Evolutionary conservation across 345 rosid species (phyloP), one percentile per base, ranked within the genome.

Genomic region (Noccaea bulbosa): DNA sequence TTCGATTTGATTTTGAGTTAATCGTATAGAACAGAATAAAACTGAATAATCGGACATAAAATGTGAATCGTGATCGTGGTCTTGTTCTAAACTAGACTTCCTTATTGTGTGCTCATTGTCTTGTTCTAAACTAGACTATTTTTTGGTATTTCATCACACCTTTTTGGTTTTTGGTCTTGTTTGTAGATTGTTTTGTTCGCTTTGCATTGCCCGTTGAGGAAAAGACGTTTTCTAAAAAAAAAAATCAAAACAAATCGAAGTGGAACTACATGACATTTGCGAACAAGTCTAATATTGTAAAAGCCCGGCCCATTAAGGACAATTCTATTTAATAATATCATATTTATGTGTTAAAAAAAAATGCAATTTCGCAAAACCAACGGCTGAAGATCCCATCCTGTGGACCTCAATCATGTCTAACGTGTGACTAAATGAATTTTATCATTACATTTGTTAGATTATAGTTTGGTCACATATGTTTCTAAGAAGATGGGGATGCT

Each of bases 351-450:
- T 22, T 38, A 8, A 47, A 56, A 56, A 16, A 56, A 56, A 16
- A 24, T 22, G 37, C 57, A 17, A 17, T 17, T 17, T 17, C 20
- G 22, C 65, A 72, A 72, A 72, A 72, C 77, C 50, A 72, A 71
- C 44, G 65, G 77, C 71, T 56, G 65, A 47, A 30, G 44, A 50
- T 15, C 22, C 22, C 5, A 12, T 58, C 32, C 16, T 72, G 57
- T 72, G 71, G 71, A 54, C 65, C 14, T 54, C 15, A 15, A 47
- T 61, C 11, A 50, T 58, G 15, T 30, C 15, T 45, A 16, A 33
- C 45, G 27, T 22, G 38, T 38, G 10, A 69, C 30, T 37, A 47
- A 24, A 20, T 20, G 15, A 35, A 24, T 12, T 54, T 11, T 41
- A 33, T 17, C n/a, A 22, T 7, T 69, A 1, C 46, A 57, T n/a